These are phyloP conservation scores for Aureobasidium sp. DNA, from an alignment of 2,329 filamentous ascomycete genomes.

Conservation along the genomic window DNA sequence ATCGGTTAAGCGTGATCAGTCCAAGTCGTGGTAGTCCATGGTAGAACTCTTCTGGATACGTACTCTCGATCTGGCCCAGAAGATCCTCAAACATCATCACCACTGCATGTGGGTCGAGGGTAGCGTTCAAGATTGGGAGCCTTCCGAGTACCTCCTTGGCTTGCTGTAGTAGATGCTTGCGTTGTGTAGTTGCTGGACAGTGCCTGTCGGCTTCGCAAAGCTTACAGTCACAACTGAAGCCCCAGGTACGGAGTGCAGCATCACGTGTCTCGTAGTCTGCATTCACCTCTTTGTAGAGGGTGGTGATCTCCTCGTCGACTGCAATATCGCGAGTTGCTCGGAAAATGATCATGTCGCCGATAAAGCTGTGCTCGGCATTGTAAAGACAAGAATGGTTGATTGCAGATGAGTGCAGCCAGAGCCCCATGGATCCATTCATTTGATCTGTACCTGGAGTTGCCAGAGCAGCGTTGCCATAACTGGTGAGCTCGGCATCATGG, in stretches of 20 bases:
- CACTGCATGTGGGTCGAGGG: neutral
- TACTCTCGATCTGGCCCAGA: neutral
- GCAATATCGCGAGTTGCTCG: constrained; percentile 52
- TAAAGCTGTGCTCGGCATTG: constrained; percentile 56
- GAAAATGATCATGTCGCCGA: constrained; percentile 61
- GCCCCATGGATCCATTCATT: constrained; percentile 2
- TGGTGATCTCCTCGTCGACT: constrained; percentile 50
- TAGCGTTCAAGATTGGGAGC: neutral
- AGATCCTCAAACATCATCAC: neutral
- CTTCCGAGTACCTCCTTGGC: neutral
- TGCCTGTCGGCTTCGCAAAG: constrained; percentile 36
- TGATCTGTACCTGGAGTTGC: neutral
- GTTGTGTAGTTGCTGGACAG: neutral
- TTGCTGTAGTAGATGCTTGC: constrained; percentile 5
- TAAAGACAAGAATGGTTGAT: constrained; percentile 60
- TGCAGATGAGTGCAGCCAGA: constrained; percentile 41
- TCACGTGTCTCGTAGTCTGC: constrained; percentile 35
- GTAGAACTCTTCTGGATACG: constrained; percentile 8
- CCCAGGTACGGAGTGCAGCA: constrained; percentile 41
- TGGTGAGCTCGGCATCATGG: constrained; percentile 5
- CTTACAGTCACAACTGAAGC: constrained; percentile 48
- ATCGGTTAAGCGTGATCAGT: neutral
- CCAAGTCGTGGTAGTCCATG: neutral
- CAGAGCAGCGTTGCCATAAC: constrained; percentile 1
- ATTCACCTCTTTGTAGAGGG: constrained; percentile 24